Percentiles rank a stretch among this genome's conserved stretches.
These are phyloP conservation scores for Eimeria sp. DNA, from an alignment of 169 alveolate genomes.

Conservation along the genomic window DNA sequence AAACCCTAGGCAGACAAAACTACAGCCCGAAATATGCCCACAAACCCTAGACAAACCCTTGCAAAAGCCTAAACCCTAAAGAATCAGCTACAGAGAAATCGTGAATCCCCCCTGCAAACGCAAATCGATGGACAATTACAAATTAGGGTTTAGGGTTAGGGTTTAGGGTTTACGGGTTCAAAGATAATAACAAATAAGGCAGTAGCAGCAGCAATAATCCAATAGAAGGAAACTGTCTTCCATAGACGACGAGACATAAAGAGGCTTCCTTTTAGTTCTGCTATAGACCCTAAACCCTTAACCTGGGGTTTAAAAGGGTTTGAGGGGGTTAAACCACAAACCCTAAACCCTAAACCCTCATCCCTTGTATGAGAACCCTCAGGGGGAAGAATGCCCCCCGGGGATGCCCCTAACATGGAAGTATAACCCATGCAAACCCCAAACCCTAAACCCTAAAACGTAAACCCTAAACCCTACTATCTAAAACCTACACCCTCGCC, in stretches of 20 bases:
- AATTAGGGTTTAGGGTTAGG: slow-evolving; percentile 32
- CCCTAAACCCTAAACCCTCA: slow-evolving; percentile 19
- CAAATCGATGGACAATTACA: too few species aligned
- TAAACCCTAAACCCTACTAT: slow-evolving; percentile 14
- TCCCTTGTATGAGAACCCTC: background rate
- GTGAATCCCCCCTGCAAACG: too few species aligned
- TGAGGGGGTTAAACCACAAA: background rate
- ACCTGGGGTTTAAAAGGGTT: background rate
- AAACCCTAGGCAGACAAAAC: background rate
- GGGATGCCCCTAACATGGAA: background rate
- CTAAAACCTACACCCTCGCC: background rate
- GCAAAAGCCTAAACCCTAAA: background rate
- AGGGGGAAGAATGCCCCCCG: background rate
- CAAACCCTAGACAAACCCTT: background rate
- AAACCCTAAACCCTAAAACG: slow-evolving; percentile 51
- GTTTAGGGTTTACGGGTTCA: slow-evolving; percentile 72
- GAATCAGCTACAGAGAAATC: too few species aligned
- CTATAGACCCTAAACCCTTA: slow-evolving; percentile 10
- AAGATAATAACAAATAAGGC: slow-evolving; percentile 53
- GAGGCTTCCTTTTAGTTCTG: slow-evolving; percentile 33
- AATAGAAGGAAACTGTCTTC: slow-evolving; percentile 66
- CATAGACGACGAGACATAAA: slow-evolving; percentile 74
- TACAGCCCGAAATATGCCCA: background rate
- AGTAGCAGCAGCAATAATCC: slow-evolving; percentile 70
- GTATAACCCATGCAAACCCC: background rate